Conservation (phyloP, 2,329 filamentous ascomycete genomes). For the Corinectria fuckeliana region DNA sequence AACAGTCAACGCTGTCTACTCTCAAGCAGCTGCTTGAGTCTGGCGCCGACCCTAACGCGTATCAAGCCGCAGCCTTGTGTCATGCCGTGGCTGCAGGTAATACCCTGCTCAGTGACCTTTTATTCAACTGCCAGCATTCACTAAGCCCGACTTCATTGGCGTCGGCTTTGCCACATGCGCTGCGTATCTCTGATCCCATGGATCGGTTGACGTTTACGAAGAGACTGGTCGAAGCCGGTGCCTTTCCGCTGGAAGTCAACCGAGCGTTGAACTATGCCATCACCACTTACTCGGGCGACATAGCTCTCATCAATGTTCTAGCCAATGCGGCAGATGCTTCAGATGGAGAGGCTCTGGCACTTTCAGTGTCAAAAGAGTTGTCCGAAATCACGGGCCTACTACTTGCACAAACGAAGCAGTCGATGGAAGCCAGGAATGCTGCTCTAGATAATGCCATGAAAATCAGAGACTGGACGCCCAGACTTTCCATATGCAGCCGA, state of each 20-base stretch:
- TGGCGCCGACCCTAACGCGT: conserved; percentile 62
- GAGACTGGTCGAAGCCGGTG: conserved; percentile 57
- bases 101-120: conserved; percentile 53
- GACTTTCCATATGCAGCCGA: conserved; percentile 52
- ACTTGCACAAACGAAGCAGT: conserved; percentile 46
- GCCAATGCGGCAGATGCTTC: conserved; percentile 55
- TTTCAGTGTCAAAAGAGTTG: conserved; percentile 54
- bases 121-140: conserved; percentile 48
- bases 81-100: conserved; percentile 56
- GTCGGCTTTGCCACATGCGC: conserved; percentile 57
- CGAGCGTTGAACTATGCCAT: conserved; percentile 60
- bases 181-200: conserved; percentile 58
- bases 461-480: conserved; percentile 46
- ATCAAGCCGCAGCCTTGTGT: conserved; percentile 58
- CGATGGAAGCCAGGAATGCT: conserved; percentile 46
- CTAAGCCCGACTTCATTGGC: conserved; percentile 54
- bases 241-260: conserved; percentile 55
- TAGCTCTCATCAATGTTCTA: conserved; percentile 54
- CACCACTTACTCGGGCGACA: conserved; percentile 53
- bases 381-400: conserved; percentile 55
- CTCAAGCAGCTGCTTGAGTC: conserved; percentile 55
- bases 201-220: conserved; percentile 59
- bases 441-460: conserved; percentile 53
- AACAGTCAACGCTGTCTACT: conserved; percentile 50
- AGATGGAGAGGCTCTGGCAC: conserved; percentile 56